These are phyloP conservation scores for Ceratocystiopsis minuta DNA, from an alignment of 2,329 filamentous ascomycete species.

Conservation along the genomic window DNA sequence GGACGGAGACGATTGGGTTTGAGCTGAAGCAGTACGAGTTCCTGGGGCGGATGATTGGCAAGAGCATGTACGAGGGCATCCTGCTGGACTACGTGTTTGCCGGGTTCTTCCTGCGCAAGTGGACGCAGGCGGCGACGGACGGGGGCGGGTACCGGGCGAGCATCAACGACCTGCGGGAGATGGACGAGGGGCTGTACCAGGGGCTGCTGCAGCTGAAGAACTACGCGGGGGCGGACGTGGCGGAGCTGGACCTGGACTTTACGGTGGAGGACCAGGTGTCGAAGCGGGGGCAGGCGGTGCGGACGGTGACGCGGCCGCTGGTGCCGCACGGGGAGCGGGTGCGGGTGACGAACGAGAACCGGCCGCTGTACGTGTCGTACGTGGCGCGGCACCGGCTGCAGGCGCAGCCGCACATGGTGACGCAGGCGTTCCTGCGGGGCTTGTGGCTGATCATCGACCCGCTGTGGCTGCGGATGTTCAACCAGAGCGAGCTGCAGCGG, in stretches of 20 bases:
- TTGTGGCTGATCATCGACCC: conserved; percentile 79
- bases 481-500: conserved; percentile 83
- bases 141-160: conserved; percentile 68
- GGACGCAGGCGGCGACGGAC: conserved; percentile 49
- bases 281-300: conserved; percentile 26
- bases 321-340: conserved; percentile 59
- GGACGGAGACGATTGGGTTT: conserved; percentile 36
- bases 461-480: conserved; percentile 95
- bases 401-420: conserved; percentile 63
- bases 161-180: conserved; percentile 80
- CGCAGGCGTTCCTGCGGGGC: conserved; percentile 70
- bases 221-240: conserved; percentile 54
- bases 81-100: conserved; percentile 86
- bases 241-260: conserved; percentile 71
- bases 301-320: conserved; percentile 56
- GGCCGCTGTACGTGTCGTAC: conserved; percentile 84
- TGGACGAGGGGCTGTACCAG: conserved; percentile 81
- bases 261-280: conserved; percentile 60
- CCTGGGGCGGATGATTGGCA: conserved; percentile 78
- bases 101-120: conserved; percentile 90
- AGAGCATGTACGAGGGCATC: conserved; percentile 94
- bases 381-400: conserved; percentile 77
- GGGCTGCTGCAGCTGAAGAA: conserved; percentile 73
- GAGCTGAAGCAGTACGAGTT: conserved; percentile 72
- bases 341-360: conserved; percentile 77